Base-by-base conservation (phyloP, 352 stramenopile species). In the Aphanomyces invadans region DNA sequence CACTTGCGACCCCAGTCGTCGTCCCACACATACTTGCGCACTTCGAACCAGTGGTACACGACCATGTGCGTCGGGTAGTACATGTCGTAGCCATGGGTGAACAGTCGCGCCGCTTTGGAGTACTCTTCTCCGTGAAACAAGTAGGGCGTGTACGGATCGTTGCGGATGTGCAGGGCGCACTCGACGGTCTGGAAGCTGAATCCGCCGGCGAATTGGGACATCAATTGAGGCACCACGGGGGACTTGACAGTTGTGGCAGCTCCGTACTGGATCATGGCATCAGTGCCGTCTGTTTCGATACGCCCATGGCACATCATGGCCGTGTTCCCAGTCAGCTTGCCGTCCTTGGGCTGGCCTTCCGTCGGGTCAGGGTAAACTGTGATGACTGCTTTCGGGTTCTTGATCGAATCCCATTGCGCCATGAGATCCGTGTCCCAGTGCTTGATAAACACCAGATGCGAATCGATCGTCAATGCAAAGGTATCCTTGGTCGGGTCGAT, bases 41-140 rank as follows among this genome's bases (percentile, higher is more conserved):
- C 44, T 38, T 66, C 59, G 25, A 53, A 66, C 59, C 59, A 66
- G 28, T 66, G 59, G 46, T 66, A 66, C 29, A 55, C 59, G n/a
- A 66, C 59, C 31, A 53, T 44, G 42, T 44, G 42, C 25, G 45
- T 56, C 9, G 59, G 59, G 38, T 53, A 44, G 46, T 66, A 66
- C 59, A 66, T 66, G 33, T 66, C 59, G 46, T 66, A 66, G 11
- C 84, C 84, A 26, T 75, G 63, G 46, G 84, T 92, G 80, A 83
- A 92, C 21, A 92, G 73, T 11, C 84, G 79, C 26, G 81, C 74
- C 0, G 82, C 82, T n/a, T 82, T 79, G 19, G 82, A 90, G 76
- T 89, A 92, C 68, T 92, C 84, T 59, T 92, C 82, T 38, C 84
- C 84, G 31, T 90, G 82, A 69, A 90, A 92, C 10, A 92, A 71